Percentiles rank a stretch among this genome's conserved stretches.
phyloP scores from a whole-genome alignment of 2,329 filamentous ascomycete genomes.

The Pseudonectria foliicola region DNA sequence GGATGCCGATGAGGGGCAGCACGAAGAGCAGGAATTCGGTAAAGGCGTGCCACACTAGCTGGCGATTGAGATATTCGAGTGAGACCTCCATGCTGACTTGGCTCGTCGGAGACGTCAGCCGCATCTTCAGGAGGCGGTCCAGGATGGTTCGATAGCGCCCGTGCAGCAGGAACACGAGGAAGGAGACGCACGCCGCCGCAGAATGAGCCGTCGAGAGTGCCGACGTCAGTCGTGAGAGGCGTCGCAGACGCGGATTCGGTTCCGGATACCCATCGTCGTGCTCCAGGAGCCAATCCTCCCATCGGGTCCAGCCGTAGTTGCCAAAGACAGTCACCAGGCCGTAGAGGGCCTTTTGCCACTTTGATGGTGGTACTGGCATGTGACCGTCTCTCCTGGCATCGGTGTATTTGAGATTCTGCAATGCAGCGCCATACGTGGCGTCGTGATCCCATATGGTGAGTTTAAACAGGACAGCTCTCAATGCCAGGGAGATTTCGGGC shows the following conservation, averaged over 20 bases:
- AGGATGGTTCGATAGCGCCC: conserved; percentile 86
- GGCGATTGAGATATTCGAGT: conserved; percentile 95
- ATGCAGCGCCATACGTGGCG: conserved; percentile 84
- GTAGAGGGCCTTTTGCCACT: conserved; percentile 76
- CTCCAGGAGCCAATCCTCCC: conserved; percentile 78
- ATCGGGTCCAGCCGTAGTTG: conserved; percentile 83
- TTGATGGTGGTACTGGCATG: conserved; percentile 63
- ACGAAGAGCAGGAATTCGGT: conserved; percentile 98
- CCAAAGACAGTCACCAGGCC: conserved; percentile 82
- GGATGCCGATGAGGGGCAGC: conserved; percentile 91
- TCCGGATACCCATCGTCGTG: conserved; percentile 69
- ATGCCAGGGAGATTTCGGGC: conserved; percentile 70
- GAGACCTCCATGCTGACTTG: conserved; percentile 88
- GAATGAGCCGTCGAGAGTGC: conserved; percentile 68
- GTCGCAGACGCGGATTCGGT: conserved; percentile 41
- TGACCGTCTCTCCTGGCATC: conserved; percentile 65
- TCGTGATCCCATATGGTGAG: conserved; percentile 95
- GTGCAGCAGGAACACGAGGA: conserved; percentile 84
- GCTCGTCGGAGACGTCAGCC: conserved; percentile 75
- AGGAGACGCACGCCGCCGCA: conserved; percentile 73
- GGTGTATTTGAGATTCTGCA: conserved; percentile 86
- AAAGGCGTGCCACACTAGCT: conserved; percentile 99
- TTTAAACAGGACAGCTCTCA: conserved; percentile 83
- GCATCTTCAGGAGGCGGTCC: conserved; percentile 76
- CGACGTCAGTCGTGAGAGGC: conserved; percentile 64